Base-by-base conservation (phyloP, 768 basidiomycete species). In the Mycena belliarum region DNA sequence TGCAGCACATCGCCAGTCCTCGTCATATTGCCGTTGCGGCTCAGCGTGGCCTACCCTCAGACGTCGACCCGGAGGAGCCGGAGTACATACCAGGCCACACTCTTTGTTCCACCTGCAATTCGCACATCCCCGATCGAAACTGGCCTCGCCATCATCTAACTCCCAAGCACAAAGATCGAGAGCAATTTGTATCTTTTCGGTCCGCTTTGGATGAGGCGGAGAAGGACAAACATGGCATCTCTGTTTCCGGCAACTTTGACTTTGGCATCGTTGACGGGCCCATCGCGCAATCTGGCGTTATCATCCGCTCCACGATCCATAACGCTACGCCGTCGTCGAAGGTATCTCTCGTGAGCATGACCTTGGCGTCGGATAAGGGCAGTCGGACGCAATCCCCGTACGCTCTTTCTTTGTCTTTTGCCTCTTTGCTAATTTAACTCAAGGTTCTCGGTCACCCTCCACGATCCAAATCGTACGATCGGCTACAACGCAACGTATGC, bases 161-260 rank as follows among this genome's bases (percentile, higher is more conserved):
- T 16, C 4, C 32, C 0, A 67, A 63, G 16, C 83, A 84, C 59
- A 56, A 58, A 23, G 70, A 68, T 28, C 75, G 73, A 24, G 75
- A 77, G 61, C 62, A 55, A 8, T 82, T 75, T 55, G 60, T 74
- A 0, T 65, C 70, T 6, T 80, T 79, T 58, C 72, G 73, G 40
- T 68, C 73, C 2, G 79, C 75, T 0, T 52, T 84, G 15, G 80
- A 82, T 12, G 81, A 82, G 40, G 79, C 83, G 0, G 80, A 83
- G 49, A 76, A 75, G 40, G 83, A 86, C 59, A 83, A 82, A 50
- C 72, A 85, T 44, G 82, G 81, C 1, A 68, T 86, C 10, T 62
- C 66, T 0, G 67, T 87, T 4, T 68, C 72, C 6, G 78, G 77
- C 2, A 68, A 71, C 7, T 66, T 82, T 14, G 77, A 87, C 63